Conservation (phyloP, 2,329 filamentous ascomycete genomes). For the Scopulariopsis brevicaulis region DNA sequence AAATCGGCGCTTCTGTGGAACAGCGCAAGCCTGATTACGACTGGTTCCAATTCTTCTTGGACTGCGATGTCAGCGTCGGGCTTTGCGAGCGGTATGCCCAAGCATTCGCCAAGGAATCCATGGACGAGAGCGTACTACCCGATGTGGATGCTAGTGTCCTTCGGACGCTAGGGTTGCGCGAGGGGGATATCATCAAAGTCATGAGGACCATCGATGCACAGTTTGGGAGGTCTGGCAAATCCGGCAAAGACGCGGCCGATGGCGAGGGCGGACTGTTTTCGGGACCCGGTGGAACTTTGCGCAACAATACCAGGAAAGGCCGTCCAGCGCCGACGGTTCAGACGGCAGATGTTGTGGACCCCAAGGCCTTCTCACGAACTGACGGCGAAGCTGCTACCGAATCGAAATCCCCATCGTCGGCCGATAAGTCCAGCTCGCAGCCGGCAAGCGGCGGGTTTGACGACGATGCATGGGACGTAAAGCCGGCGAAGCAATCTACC, state of each 20-base stretch:
- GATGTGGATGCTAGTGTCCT: conserved; percentile 79
- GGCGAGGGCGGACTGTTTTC: conserved; percentile 71
- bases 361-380: conserved; percentile 68
- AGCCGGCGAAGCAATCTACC: conserved; percentile 37
- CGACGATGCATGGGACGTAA: conserved; percentile 90
- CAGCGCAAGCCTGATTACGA: conserved; percentile 63
- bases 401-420: conserved; percentile 5
- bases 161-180: conserved; percentile 82
- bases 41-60: conserved; percentile 98
- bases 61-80: conserved; percentile 82
- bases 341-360: conserved; percentile 75
- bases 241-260: conserved; percentile 38
- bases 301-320: conserved; percentile 90
- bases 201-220: conserved; percentile 81
- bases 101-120: conserved; percentile 81
- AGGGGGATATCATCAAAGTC: conserved; percentile 92
- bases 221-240: conserved; percentile 50
- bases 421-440: conserved; percentile 11
- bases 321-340: conserved; percentile 79
- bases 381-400: conserved; percentile 15
- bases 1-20: conserved; percentile 52
- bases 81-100: conserved; percentile 91
- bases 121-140: conserved; percentile 86
- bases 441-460: conserved; percentile 58
- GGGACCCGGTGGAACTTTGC: conserved; percentile 78